Evolutionary conservation across 1,284 basidiomycete genomes (phyloP).

Genomic region (Coniophora puteana): DNA sequence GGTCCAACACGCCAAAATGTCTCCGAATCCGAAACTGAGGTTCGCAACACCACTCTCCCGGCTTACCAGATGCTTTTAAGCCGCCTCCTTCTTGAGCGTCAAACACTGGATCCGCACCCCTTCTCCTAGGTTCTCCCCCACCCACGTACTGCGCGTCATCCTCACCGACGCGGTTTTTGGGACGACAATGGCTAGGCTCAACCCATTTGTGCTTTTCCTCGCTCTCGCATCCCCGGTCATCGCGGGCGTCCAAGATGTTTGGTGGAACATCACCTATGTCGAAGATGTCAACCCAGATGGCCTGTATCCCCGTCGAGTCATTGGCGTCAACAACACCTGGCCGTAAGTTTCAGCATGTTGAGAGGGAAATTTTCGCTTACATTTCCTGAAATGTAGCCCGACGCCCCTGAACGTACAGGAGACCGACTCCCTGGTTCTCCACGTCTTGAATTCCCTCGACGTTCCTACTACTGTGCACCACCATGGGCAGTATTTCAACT

Average conservation of each 20-base stretch:
- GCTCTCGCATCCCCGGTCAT: constrained; percentile 33
- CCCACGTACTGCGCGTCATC: background rate
- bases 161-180: constrained; percentile 9
- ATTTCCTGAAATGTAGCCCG: constrained; percentile 44
- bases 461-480: constrained; percentile 69
- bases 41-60: background rate
- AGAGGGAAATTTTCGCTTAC: background rate
- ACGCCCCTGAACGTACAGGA: constrained; percentile 74
- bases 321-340: constrained; percentile 90
- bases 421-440: constrained; percentile 72
- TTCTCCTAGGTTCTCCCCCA: background rate
- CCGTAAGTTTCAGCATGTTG: constrained; percentile 54
- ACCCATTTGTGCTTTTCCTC: constrained; percentile 18
- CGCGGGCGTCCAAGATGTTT: constrained; percentile 62
- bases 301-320: constrained; percentile 65
- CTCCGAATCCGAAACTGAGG: too few relatives aligned
- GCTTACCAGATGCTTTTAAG: background rate
- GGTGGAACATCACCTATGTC: constrained; percentile 83
- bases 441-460: constrained; percentile 72
- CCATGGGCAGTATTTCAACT: constrained; percentile 94
- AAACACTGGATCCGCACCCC: background rate
- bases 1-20: constrained; percentile 12
- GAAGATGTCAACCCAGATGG: constrained; percentile 74
- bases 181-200: too few relatives aligned
- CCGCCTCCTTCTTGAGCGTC: background rate